These are phyloP conservation scores for Ustilaginoidea virens DNA, from an alignment of 2,329 filamentous ascomycete species.

Conservation along the genomic window DNA sequence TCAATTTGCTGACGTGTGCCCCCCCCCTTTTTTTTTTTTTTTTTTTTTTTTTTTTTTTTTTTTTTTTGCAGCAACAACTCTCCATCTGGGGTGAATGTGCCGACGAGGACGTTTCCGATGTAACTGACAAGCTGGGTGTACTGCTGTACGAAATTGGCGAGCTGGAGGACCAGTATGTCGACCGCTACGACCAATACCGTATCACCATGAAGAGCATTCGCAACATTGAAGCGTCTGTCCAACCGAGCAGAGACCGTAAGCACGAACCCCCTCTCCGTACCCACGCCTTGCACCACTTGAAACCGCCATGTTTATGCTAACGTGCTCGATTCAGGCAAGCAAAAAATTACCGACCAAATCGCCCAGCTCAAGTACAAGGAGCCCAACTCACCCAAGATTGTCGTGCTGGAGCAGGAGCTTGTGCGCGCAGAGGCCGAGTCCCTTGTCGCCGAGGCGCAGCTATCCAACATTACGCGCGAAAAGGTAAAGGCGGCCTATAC, in stretches of 20 bases:
- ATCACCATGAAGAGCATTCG: slow-evolving; percentile 98
- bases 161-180: slow-evolving; percentile 94
- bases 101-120: slow-evolving; percentile 95
- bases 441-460: slow-evolving; percentile 92
- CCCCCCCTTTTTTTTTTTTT: no score
- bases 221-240: slow-evolving; percentile 96
- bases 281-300: background rate
- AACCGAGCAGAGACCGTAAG: slow-evolving; percentile 92
- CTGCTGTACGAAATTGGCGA: slow-evolving; percentile 97
- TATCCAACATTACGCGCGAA: slow-evolving; percentile 98
- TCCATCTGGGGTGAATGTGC: slow-evolving; percentile 93
- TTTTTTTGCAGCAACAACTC: slow-evolving; percentile 67
- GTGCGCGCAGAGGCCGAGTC: slow-evolving; percentile 97
- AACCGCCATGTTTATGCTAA: no score
- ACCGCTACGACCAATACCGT: slow-evolving; percentile 97
- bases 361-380: slow-evolving; percentile 99
- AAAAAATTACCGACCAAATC: slow-evolving; percentile 98
- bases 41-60: background rate
- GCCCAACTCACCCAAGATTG: slow-evolving; percentile 92
- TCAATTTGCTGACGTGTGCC: no score
- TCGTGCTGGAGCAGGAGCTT: slow-evolving; percentile 95
- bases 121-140: slow-evolving; percentile 97
- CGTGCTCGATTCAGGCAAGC: slow-evolving; percentile 66
- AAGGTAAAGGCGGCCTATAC: slow-evolving; percentile 98
- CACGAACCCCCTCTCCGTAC: slow-evolving; percentile 5